phyloP scores from a whole-genome alignment of 108 stramenopile genomes.

The Pelagomonas calceolata region DNA sequence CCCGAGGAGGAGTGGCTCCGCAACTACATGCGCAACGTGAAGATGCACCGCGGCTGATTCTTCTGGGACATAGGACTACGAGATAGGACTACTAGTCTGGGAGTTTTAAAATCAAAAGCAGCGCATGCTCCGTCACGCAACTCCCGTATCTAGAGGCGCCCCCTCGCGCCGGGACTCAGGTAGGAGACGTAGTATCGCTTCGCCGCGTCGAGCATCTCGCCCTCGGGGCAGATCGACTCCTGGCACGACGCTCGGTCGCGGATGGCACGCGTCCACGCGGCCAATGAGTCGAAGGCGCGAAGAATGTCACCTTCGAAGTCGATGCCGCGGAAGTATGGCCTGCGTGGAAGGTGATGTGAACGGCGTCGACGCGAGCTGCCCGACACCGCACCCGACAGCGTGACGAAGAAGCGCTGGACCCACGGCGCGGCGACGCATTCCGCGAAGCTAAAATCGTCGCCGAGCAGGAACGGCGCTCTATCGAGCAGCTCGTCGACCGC shows the following conservation, averaged over 20 bases:
- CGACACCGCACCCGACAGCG: no score
- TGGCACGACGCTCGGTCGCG: neutral
- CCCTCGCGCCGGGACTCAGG: conserved; percentile 7
- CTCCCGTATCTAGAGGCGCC: no score
- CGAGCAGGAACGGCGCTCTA: neutral
- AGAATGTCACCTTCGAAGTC: neutral
- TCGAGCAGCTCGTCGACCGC: neutral
- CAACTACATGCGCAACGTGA: no score
- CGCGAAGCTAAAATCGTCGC: neutral
- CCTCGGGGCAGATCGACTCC: conserved; percentile 1
- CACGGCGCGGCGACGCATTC: conserved; percentile 15
- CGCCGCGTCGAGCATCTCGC: conserved; percentile 9
- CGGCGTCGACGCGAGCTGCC: no score
- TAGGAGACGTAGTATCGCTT: conserved; percentile 10
- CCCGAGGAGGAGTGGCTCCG: no score
- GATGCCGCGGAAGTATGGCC: conserved; percentile 4
- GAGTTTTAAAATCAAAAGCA: no score
- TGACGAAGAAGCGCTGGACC: conserved; percentile 12
- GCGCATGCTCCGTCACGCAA: no score
- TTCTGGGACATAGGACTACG: no score
- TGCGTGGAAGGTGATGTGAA: no score
- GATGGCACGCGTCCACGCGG: conserved; percentile 8
- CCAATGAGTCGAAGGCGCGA: neutral
- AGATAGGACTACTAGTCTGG: no score
- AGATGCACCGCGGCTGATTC: no score